Percentiles rank a stretch among this genome's conserved stretches.
phyloP scores from a whole-genome alignment of 768 basidiomycete genomes.

The Clathrus columnatus region DNA sequence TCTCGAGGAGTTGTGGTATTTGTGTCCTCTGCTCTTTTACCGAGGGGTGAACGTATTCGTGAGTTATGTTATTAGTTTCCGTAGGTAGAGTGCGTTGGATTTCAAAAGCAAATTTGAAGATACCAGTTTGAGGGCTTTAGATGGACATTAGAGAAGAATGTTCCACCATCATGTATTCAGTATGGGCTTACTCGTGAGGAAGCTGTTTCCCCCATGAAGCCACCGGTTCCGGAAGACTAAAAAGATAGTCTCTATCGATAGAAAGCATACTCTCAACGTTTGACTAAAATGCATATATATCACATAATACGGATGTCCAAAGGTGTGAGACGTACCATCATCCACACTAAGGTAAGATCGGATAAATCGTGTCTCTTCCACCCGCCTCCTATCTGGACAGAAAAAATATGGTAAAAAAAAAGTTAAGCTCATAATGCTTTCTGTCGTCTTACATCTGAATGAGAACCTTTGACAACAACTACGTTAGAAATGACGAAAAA shows the following conservation, averaged over 20 bases:
- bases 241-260: slow-evolving; percentile 46
- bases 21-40: slow-evolving; percentile 38
- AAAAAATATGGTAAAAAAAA: not conserved
- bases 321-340: slow-evolving; percentile 39
- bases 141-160: not conserved
- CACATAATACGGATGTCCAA: slow-evolving; percentile 1
- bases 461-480: slow-evolving; percentile 16
- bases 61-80: slow-evolving; percentile 34
- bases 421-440: not conserved
- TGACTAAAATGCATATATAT: slow-evolving; percentile 29
- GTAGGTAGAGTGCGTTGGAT: slow-evolving; percentile 43
- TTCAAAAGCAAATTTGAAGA: slow-evolving; percentile 39
- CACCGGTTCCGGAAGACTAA: slow-evolving; percentile 40
- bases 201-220: slow-evolving; percentile 52
- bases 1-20: slow-evolving; percentile 25
- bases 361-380: slow-evolving; percentile 60
- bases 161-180: not conserved
- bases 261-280: slow-evolving; percentile 48
- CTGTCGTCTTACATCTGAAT: slow-evolving; percentile 22
- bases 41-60: slow-evolving; percentile 56
- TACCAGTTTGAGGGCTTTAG: slow-evolving; percentile 42
- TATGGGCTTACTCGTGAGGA: slow-evolving; percentile 49
- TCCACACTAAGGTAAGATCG: slow-evolving; percentile 56
- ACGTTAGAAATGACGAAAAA: not conserved
- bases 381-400: slow-evolving; percentile 56